Evolutionary conservation across 192 early-diverging fungal species (phyloP).

Genomic region (Coemansia sp.): DNA sequence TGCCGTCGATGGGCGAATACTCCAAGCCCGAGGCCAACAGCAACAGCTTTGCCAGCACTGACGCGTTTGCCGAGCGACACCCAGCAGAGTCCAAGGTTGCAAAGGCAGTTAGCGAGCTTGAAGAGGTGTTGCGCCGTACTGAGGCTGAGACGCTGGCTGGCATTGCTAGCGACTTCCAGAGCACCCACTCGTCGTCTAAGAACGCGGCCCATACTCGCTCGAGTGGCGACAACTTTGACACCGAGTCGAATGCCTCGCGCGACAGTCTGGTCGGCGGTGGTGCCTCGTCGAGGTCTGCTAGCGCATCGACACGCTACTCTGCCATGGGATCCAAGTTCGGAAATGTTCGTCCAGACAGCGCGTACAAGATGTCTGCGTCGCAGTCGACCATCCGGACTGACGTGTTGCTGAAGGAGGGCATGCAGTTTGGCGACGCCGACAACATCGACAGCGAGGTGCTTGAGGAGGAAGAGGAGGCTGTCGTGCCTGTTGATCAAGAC

Average conservation of each 20-base stretch:
- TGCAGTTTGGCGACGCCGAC: constrained; percentile 39
- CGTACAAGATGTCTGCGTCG: constrained; percentile 38
- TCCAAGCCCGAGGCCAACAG: not conserved
- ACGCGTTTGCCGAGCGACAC: constrained; percentile 41
- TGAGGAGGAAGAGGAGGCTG: constrained; percentile 38
- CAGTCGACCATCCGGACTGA: constrained; percentile 54
- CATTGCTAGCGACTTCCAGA: constrained; percentile 42
- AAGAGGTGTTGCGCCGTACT: constrained; percentile 54
- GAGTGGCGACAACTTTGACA: constrained; percentile 9
- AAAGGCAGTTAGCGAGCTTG: constrained; percentile 56
- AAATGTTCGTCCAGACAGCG: constrained; percentile 25
- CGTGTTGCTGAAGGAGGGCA: constrained; percentile 40
- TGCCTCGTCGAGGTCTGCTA: constrained; percentile 46
- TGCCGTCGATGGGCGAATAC: constrained; percentile 1
- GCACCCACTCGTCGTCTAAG: constrained; percentile 9
- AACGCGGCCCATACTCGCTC: not conserved
- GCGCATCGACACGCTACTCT: constrained; percentile 46
- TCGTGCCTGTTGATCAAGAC: constrained; percentile 30
- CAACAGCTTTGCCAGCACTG: constrained; percentile 3
- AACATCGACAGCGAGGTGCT: constrained; percentile 30
- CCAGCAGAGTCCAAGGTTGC: constrained; percentile 56
- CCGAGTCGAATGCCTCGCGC: constrained; percentile 37
- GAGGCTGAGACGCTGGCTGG: constrained; percentile 38
- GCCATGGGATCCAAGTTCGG: constrained; percentile 32
- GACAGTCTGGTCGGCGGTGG: constrained; percentile 53